Base-by-base conservation (phyloP, 2,329 filamentous ascomycete species). In the Penicillium sp. region DNA sequence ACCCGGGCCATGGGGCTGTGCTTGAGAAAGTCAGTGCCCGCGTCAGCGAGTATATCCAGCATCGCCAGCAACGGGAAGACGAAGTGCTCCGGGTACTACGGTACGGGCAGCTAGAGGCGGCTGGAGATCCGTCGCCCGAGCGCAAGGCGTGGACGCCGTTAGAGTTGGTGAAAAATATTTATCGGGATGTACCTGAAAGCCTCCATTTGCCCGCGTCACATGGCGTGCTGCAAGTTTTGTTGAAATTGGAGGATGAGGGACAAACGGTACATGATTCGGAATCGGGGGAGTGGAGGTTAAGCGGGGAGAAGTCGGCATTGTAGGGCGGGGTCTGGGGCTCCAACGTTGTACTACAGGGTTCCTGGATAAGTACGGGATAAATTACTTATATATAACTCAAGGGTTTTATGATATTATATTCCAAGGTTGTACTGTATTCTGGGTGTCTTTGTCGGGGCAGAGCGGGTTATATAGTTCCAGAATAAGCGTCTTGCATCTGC, bases 91-190 rank as follows among this genome's bases (percentile, higher is more conserved):
- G 83, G 54, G 85, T 88, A 0, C 72, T 96, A 64, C 76, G 76
- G 43, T 78, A 77, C 45, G 70, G 76, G 11, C 75, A 70, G 33
- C 60, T 73, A 10, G 73, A 74, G 48, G 65, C 59, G 10, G 64
- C 68, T 3, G 66, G 60, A 3, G 69, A 72, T 48, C 61, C 75
- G 33, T 73, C 76, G 44, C 72, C 77, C 16, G 64, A 68, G 33
- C 65, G 66, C 72, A 74, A 0, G 55, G 61, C 39, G 2, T 92
- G 89, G 90, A 85, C 83, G 7, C 82, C 86, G 9, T 88, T 92
- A 83, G 91, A 93, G 57, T 80, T 98, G 62, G 93, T 97, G n/a
- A 90, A 89, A 74, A 79, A 90, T 31, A 91, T 99, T 33, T 99
- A 99, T 72, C 83, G 82, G 53, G 87, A 91, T 67, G 88, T 96